Evolutionary conservation across 1,139 yeast species (phyloP), one percentile per base, ranked within the genome.

Genomic region (Geotrichum fermentans): DNA sequence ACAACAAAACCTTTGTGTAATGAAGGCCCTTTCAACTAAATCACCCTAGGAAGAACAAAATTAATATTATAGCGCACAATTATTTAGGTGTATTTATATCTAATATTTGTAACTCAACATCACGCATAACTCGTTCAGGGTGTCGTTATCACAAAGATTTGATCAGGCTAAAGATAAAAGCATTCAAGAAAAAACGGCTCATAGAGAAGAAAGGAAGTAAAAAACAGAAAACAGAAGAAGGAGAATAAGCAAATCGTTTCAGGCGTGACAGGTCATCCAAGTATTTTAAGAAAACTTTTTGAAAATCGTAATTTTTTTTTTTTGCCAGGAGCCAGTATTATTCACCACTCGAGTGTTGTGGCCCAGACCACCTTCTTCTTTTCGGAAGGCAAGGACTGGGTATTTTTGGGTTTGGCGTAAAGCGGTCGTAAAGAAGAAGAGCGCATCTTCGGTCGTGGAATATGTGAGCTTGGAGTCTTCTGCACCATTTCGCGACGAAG

Each of bases 401-500:
- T 3, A 11, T 28, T 5, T 28, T 2, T 2, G 32, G 2, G n/a
- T 28, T 28, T 3, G 3, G 6, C n/a, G n/a, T n/a, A n/a, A 6
- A 24, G 28, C 28, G 10, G 8, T 10, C 8, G 28, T 10, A 24
- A 6, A 6, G 28, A 24, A 6, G 28, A 6, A 6, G 28, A 24
- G 8, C 28, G 28, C 5, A n/a, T 3, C 17, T 11, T 24, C 8
- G 34, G n/a, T 32, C 8, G 17, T 13, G 16, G 20, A 34, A 33
- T 16, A 34, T 22, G 45, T 10, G 33, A 10, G 7, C 39, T n/a
- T n/a, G n/a, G n/a, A n/a, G n/a, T n/a, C n/a, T n/a, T n/a, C n/a
- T n/a, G n/a, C n/a, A 26, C 34, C 35, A 40, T 14, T 18, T 43
- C 38, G 16, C 38, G 21, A 21, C 36, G 21, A 13, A 43, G 24